phyloP scores from a whole-genome alignment of 2,329 filamentous ascomycete genomes.

The Tolypocladium ophioglossoides region DNA sequence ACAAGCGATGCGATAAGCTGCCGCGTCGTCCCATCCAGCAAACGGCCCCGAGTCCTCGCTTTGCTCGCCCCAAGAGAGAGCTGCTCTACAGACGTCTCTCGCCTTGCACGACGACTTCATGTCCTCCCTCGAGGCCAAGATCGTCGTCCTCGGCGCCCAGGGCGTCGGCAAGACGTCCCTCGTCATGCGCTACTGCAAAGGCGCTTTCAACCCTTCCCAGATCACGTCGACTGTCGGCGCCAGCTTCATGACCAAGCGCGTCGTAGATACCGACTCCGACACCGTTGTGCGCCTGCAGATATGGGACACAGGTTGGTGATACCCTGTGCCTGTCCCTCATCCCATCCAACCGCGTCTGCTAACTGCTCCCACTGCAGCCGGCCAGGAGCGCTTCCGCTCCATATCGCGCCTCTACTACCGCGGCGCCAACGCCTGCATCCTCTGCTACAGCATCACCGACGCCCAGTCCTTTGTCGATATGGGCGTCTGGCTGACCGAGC shows the following conservation, averaged over 20 bases:
- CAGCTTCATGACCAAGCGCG: constrained; percentile 69
- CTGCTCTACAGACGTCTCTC: background rate
- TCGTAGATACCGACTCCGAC: constrained; percentile 74
- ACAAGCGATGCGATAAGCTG: constrained; percentile 1
- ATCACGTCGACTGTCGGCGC: constrained; percentile 66
- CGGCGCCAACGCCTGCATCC: constrained; percentile 83
- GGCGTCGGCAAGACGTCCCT: constrained; percentile 72
- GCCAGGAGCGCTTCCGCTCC: constrained; percentile 88
- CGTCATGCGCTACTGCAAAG: constrained; percentile 66
- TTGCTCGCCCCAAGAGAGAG: background rate
- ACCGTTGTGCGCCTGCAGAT: constrained; percentile 87
- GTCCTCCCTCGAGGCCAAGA: constrained; percentile 68
- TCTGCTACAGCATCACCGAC: constrained; percentile 92
- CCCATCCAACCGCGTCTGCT: background rate
- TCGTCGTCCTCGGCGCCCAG: constrained; percentile 70
- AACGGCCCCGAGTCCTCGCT: background rate
- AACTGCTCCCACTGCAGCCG: constrained; percentile 36
- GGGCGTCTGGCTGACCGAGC: constrained; percentile 81
- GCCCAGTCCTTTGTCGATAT: constrained; percentile 80
- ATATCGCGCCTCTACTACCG: constrained; percentile 96
- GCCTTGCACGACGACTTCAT: constrained; percentile 10
- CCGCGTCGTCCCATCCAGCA: background rate
- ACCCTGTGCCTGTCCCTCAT: background rate
- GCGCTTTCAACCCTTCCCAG: constrained; percentile 55
- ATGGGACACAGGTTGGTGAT: constrained; percentile 68